Percentiles rank a stretch among this genome's conserved stretches.
Conservation (phyloP, 306 rosid species). For the Ziziphus jujuba region DNA sequence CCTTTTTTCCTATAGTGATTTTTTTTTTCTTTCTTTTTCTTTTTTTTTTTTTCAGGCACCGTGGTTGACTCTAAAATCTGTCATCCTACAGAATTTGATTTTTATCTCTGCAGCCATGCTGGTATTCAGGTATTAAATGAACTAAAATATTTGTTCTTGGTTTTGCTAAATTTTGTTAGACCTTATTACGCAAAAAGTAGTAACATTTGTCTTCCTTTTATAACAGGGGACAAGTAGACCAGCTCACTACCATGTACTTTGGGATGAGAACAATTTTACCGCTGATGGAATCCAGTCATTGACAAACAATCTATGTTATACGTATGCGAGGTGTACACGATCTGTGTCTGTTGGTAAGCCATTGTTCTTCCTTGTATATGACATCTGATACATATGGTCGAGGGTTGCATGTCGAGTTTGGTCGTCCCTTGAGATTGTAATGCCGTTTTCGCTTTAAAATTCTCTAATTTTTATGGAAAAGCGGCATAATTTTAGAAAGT, state of each 20-base stretch:
- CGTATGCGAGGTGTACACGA: slow-evolving; percentile 91
- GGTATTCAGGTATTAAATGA: slow-evolving; percentile 63
- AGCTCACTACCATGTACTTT: slow-evolving; percentile 89
- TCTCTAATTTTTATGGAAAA: no score
- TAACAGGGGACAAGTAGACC: slow-evolving; percentile 89
- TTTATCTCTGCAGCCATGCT: slow-evolving; percentile 95
- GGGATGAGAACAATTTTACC: slow-evolving; percentile 94
- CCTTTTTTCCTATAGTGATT: neutral
- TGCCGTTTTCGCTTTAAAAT: no score
- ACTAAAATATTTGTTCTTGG: neutral
- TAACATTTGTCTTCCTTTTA: neutral
- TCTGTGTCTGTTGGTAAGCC: slow-evolving; percentile 87
- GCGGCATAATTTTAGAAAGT: no score
- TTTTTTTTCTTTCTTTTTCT: neutral
- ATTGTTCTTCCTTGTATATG: slow-evolving; percentile 1
- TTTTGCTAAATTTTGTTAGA: neutral
- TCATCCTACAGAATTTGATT: slow-evolving; percentile 90
- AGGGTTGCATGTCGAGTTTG: neutral
- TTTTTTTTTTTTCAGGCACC: slow-evolving; percentile 53
- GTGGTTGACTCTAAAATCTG: slow-evolving; percentile 88
- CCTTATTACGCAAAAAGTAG: neutral
- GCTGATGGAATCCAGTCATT: slow-evolving; percentile 87
- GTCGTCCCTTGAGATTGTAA: no score
- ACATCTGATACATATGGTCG: neutral
- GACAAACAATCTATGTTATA: slow-evolving; percentile 87